Evolutionary conservation across 495 filamentous ascomycete genomes (phyloP).

Genomic region (Hapsidospora chrysogenum): DNA sequence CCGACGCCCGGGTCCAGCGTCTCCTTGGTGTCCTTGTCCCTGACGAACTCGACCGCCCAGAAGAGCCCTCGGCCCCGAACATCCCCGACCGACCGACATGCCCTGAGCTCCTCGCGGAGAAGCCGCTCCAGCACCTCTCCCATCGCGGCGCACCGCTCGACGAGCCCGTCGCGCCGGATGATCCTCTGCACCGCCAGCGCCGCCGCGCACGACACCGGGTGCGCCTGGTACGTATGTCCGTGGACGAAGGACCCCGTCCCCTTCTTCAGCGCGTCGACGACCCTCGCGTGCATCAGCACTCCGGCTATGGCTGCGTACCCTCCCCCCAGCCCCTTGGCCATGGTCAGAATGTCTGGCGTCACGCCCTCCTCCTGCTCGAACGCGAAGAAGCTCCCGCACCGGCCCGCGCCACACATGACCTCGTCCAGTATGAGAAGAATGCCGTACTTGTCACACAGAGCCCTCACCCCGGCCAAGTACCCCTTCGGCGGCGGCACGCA

Average conservation of each 20-base stretch:
- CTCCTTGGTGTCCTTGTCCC: constrained; percentile 24
- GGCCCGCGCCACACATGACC: constrained; percentile 55
- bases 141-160: constrained; percentile 33
- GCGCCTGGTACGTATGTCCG: constrained; percentile 46
- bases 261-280: constrained; percentile 36
- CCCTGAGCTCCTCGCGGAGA: constrained; percentile 24
- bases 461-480: constrained; percentile 44
- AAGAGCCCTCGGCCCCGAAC: constrained; percentile 44
- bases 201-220: constrained; percentile 41
- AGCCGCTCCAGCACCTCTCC: constrained; percentile 29
- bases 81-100: constrained; percentile 38
- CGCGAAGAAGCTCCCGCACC: constrained; percentile 40
- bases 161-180: constrained; percentile 33
- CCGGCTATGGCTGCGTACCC: constrained; percentile 48
- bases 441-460: constrained; percentile 42
- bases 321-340: constrained; percentile 55
- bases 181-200: constrained; percentile 44
- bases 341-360: constrained; percentile 36
- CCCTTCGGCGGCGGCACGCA: constrained; percentile 41
- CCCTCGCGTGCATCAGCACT: constrained; percentile 33
- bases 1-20: constrained; percentile 25
- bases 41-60: constrained; percentile 38
- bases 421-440: constrained; percentile 55
- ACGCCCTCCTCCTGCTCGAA: constrained; percentile 34
- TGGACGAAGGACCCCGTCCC: constrained; percentile 42